Evolutionary conservation across 495 filamentous ascomycete species (phyloP).

Genomic region (Neurospora sp.): DNA sequence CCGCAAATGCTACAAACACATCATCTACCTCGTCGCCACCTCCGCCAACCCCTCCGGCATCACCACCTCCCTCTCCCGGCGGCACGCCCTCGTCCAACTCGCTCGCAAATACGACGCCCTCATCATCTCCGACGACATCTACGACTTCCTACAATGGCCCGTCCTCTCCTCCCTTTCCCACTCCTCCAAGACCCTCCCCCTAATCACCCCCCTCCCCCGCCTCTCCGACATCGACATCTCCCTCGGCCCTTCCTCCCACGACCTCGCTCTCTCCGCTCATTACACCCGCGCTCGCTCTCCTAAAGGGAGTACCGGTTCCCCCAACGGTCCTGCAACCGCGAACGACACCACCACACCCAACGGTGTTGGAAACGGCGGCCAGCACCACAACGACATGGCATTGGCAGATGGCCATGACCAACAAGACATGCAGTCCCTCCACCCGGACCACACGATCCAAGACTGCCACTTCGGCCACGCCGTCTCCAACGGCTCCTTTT

Average conservation of each 20-base stretch:
- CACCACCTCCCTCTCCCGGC: conserved; percentile 54
- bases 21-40: conserved; percentile 78
- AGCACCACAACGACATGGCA: not conserved
- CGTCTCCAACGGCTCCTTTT: conserved; percentile 74
- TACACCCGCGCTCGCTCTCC: not conserved
- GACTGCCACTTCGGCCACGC: conserved; percentile 55
- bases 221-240: conserved; percentile 66
- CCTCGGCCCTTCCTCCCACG: conserved; percentile 29
- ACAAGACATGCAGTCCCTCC: not conserved
- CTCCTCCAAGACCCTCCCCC: not conserved
- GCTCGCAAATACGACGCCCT: conserved; percentile 68
- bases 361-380: not conserved
- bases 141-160: conserved; percentile 76
- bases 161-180: conserved; percentile 7
- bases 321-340: not conserved
- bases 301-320: not conserved
- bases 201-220: conserved; percentile 41
- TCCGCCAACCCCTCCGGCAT: conserved; percentile 73
- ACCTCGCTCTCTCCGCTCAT: not conserved
- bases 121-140: conserved; percentile 81
- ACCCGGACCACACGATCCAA: not conserved
- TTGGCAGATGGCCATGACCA: not conserved
- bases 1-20: conserved; percentile 64
- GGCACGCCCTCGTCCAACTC: conserved; percentile 52
- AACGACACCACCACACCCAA: too few species aligned